Percentiles rank a stretch among this genome's conserved stretches.
Evolutionary conservation across 2,329 filamentous ascomycete genomes (phyloP).

Genomic region (Paracorniculantispora psalliotae): DNA sequence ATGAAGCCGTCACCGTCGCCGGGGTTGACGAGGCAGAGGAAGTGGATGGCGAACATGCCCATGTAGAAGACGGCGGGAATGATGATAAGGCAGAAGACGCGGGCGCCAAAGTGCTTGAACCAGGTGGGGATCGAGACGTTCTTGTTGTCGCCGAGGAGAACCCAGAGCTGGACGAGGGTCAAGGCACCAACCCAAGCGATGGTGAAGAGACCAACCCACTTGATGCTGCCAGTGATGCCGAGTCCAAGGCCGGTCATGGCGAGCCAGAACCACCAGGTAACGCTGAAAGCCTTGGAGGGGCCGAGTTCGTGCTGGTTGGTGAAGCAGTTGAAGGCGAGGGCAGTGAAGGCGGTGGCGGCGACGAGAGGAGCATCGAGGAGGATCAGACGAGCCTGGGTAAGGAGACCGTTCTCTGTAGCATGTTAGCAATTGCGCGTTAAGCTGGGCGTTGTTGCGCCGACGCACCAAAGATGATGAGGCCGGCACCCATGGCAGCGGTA

Average conservation of each 20-base stretch:
- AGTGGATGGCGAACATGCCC: conserved; percentile 96
- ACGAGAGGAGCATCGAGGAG: conserved; percentile 93
- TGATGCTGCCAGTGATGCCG: conserved; percentile 89
- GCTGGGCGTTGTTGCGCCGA: conserved; percentile 22
- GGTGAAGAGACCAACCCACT: conserved; percentile 98
- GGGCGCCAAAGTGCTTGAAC: conserved; percentile 90
- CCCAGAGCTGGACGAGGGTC: conserved; percentile 90
- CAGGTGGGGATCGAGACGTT: conserved; percentile 82
- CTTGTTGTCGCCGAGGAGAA: conserved; percentile 82
- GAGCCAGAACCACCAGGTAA: conserved; percentile 98
- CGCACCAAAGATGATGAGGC: conserved; percentile 85
- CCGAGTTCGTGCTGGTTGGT: conserved; percentile 96
- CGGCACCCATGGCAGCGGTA: conserved; percentile 77
- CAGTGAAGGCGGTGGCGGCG: conserved; percentile 87
- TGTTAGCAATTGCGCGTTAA: conserved; percentile 24
- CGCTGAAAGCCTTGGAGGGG: conserved; percentile 77
- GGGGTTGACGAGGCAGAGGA: conserved; percentile 85
- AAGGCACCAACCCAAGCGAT: conserved; percentile 95
- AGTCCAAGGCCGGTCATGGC: conserved; percentile 78
- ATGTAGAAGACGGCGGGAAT: conserved; percentile 90
- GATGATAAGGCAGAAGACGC: conserved; percentile 84
- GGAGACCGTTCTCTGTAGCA: conserved; percentile 77
- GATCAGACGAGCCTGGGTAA: conserved; percentile 92
- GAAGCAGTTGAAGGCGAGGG: conserved; percentile 85
- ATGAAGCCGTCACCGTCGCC: conserved; percentile 98